Evolutionary conservation across 371 early-diverging fungal genomes (phyloP).

Genomic region (Chytridium lagenaria): DNA sequence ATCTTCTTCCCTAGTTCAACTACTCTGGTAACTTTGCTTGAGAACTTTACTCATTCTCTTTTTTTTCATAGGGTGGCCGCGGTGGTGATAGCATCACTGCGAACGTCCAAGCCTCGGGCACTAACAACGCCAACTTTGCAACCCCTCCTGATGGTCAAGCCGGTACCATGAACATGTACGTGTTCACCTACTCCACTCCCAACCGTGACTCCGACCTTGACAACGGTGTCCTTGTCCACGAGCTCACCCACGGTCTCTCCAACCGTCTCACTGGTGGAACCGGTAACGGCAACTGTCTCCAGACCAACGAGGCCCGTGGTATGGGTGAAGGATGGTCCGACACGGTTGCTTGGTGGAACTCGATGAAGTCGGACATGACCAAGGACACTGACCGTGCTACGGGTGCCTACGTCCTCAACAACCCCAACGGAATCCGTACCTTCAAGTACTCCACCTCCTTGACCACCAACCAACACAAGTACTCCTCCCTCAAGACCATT

Average conservation of each 20-base stretch:
- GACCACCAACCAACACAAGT: conserved; percentile 39
- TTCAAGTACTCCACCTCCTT: conserved; percentile 46
- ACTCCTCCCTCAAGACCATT: conserved; percentile 17
- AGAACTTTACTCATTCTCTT: too few relatives aligned
- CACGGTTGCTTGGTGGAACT: conserved; percentile 65
- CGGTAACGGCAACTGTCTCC: conserved; percentile 62
- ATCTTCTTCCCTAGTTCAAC: too few relatives aligned
- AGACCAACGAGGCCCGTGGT: conserved; percentile 52
- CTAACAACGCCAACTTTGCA: conserved; percentile 53
- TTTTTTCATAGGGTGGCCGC: too few relatives aligned
- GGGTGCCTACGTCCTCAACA: conserved; percentile 15
- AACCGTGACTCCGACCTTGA: conserved; percentile 12
- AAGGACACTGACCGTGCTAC: conserved; percentile 1
- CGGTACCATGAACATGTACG: conserved; percentile 47
- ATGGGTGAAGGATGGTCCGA: conserved; percentile 98
- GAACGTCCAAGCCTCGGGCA: conserved; percentile 39
- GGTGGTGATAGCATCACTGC: conserved; percentile 78
- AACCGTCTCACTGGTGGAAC: conserved; percentile 92
- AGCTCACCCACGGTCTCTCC: conserved; percentile 90
- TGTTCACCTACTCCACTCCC: conserved; percentile 31
- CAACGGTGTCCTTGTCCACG: conserved; percentile 69
- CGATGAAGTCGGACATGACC: conserved; percentile 53
- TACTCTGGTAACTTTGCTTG: too few relatives aligned
- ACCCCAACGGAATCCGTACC: conserved; percentile 51
- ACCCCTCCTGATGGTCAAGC: conserved; percentile 50